Evolutionary conservation across 495 filamentous ascomycete genomes (phyloP), one percentile per base, ranked within the genome.

Genomic region (Xylaria curta): DNA sequence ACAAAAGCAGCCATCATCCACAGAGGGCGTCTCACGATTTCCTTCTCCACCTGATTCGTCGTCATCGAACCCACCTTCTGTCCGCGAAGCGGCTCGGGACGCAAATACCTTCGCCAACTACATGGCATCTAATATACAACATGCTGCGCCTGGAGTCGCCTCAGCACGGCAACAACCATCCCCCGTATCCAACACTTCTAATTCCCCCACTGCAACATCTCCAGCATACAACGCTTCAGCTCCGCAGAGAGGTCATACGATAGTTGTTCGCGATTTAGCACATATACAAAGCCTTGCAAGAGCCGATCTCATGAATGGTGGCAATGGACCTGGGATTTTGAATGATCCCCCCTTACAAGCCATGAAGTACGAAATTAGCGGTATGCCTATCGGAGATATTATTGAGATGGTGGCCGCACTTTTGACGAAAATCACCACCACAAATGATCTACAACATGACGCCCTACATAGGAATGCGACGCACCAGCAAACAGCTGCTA

Each of bases 371-470:
- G 96, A 98, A 81, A 98, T 99, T 73, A 98, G 95, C 81, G 92
- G 90, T 64, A 99, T 99, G 96, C 95, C 97, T 62, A 96, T 98
- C 72, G 88, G 89, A 64, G 97, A 99, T 74, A 95, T 99, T 75
- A 99, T 99, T 81, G 97, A 99, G 81, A 99, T 99, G 97, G 97
- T 99, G 8, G 96, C 96, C 6, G 95, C 94, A n/a, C 90, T 99
- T 49, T 85, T 99, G 70, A 97, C 97, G 10, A 98, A 98, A 81
- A 99, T 99, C 73, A 98, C 96, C 6, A 95, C 93, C 3, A 97
- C 96, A 65, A 99, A 99, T 78, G 96, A 99, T 78, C 84, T 90
- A 44, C 95, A 98, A 75, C 94, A 98, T 81, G 94, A 98, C 81
- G 85, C 84, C 3, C 74, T 86, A 31, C 81, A 86, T 61, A 78